These are phyloP conservation scores for Bodo saltans DNA, from an alignment of 78 protist species.

Conservation along the genomic window DNA sequence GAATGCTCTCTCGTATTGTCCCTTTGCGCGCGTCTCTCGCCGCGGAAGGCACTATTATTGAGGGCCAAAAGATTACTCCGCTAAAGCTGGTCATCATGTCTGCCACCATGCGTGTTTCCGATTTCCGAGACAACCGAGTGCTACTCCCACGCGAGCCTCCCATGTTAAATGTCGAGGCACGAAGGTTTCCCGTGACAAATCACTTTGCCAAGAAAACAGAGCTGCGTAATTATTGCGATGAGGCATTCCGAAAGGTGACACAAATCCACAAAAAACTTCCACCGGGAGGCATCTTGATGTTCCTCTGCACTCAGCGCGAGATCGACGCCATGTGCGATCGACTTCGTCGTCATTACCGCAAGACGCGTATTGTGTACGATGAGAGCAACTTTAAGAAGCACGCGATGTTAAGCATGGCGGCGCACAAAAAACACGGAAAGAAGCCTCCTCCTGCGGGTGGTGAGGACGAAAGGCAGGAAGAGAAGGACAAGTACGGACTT, in stretches of 20 bases:
- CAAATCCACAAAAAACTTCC: conserved; percentile 85
- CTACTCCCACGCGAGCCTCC: conserved; percentile 72
- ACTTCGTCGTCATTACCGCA: conserved; percentile 10
- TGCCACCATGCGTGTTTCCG: conserved; percentile 91
- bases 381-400: neutral
- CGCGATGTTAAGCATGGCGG: neutral
- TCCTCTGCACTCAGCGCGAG: conserved; percentile 90
- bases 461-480: neutral
- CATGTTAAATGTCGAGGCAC: conserved; percentile 68
- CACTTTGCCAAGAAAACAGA: conserved; percentile 80
- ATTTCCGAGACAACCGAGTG: conserved; percentile 65
- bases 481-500: neutral
- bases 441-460: neutral
- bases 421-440: neutral
- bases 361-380: neutral
- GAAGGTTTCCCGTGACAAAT: conserved; percentile 85
- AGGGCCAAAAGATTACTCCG: conserved; percentile 46
- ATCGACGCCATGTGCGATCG: conserved; percentile 45
- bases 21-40: conserved; percentile 52
- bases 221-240: conserved; percentile 55
- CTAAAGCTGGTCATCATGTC: conserved; percentile 94
- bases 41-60: neutral
- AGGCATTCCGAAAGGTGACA: conserved; percentile 55
- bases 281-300: conserved; percentile 87
- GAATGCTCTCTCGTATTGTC: conserved; percentile 91